Evolutionary conservation across 1,284 basidiomycete genomes (phyloP).

Genomic region (Naganishia sp.): DNA sequence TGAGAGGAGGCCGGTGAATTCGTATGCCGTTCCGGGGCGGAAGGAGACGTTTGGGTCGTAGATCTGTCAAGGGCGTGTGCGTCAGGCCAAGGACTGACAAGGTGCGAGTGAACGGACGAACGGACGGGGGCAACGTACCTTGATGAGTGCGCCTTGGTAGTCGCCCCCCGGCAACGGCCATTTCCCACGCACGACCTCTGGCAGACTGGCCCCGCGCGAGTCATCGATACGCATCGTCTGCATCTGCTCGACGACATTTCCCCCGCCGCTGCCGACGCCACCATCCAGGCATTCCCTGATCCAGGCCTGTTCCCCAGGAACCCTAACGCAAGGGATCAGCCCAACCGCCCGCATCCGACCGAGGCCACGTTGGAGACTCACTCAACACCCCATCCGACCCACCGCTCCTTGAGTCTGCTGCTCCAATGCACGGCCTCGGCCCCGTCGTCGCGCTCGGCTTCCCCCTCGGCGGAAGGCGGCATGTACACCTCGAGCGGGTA

Average conservation of each 20-base stretch:
- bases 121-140: slow-evolving; percentile 37
- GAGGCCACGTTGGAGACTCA: slow-evolving; percentile 37
- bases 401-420: slow-evolving; percentile 48
- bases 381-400: slow-evolving; percentile 54
- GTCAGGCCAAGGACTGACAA: neutral
- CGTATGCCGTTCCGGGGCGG: slow-evolving; percentile 45
- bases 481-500: slow-evolving; percentile 53
- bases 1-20: slow-evolving; percentile 48
- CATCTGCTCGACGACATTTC: neutral
- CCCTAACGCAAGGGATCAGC: slow-evolving; percentile 33
- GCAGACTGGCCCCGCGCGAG: neutral
- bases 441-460: neutral
- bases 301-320: slow-evolving; percentile 49
- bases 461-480: slow-evolving; percentile 33
- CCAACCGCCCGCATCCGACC: no score
- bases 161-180: slow-evolving; percentile 40
- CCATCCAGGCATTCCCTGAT: slow-evolving; percentile 15
- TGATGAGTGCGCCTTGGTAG: slow-evolving; percentile 49
- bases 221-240: neutral
- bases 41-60: slow-evolving; percentile 47
- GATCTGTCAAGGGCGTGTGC: slow-evolving; percentile 36
- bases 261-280: neutral
- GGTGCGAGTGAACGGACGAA: neutral
- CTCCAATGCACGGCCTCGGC: slow-evolving; percentile 37
- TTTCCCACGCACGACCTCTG: slow-evolving; percentile 39